Evolutionary conservation across 2,329 filamentous ascomycete species (phyloP), one percentile per base, ranked within the genome.

Genomic region (Aspergillus fumigatiaffinis): DNA sequence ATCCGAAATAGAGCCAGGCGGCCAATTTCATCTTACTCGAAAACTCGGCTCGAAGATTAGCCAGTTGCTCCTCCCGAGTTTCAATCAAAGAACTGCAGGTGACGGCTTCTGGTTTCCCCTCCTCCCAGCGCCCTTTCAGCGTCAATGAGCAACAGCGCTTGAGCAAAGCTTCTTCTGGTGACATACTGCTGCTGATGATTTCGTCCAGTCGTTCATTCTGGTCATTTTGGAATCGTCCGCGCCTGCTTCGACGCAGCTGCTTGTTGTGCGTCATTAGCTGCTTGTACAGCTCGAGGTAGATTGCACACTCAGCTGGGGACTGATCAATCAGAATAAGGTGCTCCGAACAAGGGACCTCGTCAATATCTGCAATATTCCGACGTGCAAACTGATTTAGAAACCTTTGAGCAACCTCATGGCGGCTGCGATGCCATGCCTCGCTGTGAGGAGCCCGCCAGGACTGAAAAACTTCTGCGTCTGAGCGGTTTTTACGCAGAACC

Each of bases 211-310:
- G 71, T 74, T 74, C 32, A 9, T 61, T 55, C 44, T 70, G 63
- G 41, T 71, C 71, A 51, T 68, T 64, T 32, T 61, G 58, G 50
- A 68, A 68, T 12, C 62, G 56, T 3, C 65, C 65, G 38, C 61
- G 64, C 14, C 62, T 61, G 48, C 63, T 64, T 44, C 62, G 61
- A 23, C 69, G 65, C 48, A 70, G 58, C 38, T 76, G 72, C 73
- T 84, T 82, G 28, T 80, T 78, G 5, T 79, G 74, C 0, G 80
- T 76, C 50, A 79, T 79, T 1, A 86, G 63, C 48, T 82, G 78
- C 55, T 83, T 79, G 4, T 80, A 80, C 0, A 85, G 70, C 61
- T 86, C 83, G 0, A 80, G 71, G 62, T 87, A 87, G 1, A 82
- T 69, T 1, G 77, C 77, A 28, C 74, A 73, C 59, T 87, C 84